Evolutionary conservation across 768 basidiomycete genomes (phyloP), one percentile per base, ranked within the genome.

Genomic region (Leccinum boreale): DNA sequence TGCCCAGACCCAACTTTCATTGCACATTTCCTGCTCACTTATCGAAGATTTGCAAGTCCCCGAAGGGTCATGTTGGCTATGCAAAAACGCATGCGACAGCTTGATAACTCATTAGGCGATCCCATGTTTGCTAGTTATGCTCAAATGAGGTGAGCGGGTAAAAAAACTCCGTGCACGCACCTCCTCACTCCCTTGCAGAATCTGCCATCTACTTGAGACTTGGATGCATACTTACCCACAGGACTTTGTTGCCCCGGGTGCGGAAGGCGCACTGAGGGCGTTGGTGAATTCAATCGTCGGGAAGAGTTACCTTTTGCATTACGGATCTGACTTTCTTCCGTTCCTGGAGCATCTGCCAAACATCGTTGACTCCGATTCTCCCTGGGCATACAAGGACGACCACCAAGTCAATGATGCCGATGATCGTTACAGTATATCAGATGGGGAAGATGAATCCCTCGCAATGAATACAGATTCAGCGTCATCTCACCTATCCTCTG

Each of bases 51-150:
- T 69, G 82, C 90, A 39, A 87, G 81, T 33, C 91, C 92, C 8
- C 83, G 92, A 44, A 86, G 81, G 57, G 75, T 94, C 17, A 76
- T 94, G n/a, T 77, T 92, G 47, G 87, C 90, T 5, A 91, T 94
- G 87, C 89, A 92, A 71, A 89, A 91, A 67, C 85, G 90, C 49
- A 87, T 93, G 82, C 83, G 88, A 33, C 84, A 87, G 61, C 75
- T 94, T 14, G 87, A 89, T 65, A 81, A 82, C 54, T 83, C 86
- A 17, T 80, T 82, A 12, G 84, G 84, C 7, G 90, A 94, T 74
- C 87, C 88, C 1, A 87, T 92, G 84, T 89, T 93, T 72, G 89
- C 90, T 8, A 89, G 86, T 64, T 93, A 87, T 72, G 90, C 89
- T 7, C 92, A 94, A 69, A 91, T 93, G 90, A 84, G 87, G 92